A percentile compares a stretch with the other conserved stretches of the same genome.
Conservation (phyloP, 768 basidiomycete species). For the Glaciozyma antarctica region DNA sequence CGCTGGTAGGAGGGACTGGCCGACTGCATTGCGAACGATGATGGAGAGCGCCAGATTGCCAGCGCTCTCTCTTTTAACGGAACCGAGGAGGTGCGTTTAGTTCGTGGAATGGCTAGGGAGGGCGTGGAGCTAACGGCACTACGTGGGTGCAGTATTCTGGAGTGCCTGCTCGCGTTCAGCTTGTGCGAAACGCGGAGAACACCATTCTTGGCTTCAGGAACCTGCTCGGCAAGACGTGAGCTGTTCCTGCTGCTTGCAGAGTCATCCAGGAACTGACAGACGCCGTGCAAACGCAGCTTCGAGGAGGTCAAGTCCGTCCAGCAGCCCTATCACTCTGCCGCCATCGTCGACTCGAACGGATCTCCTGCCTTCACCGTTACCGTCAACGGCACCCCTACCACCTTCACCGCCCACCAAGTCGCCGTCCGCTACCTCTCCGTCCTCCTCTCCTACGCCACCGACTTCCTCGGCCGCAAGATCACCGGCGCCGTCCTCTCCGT, state of each 20-base stretch:
- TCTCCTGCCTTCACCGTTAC: constrained; percentile 50
- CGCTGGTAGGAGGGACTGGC: constrained; percentile 69
- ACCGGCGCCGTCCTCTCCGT: constrained; percentile 74
- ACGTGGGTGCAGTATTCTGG: constrained; percentile 70
- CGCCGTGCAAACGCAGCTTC: constrained; percentile 20
- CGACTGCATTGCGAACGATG: constrained; percentile 95
- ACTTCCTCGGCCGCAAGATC: constrained; percentile 65
- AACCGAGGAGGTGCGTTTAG: constrained; percentile 12
- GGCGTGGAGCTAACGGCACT: background rate
- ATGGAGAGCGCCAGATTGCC: constrained; percentile 95
- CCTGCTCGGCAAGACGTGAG: constrained; percentile 79
- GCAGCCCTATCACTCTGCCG: constrained; percentile 45
- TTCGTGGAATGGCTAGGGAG: background rate
- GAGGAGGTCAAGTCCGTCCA: constrained; percentile 32
- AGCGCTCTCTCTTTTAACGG: constrained; percentile 70
- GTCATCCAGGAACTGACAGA: background rate
- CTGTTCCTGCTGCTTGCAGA: constrained; percentile 9
- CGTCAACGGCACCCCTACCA: constrained; percentile 42
- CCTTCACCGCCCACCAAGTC: constrained; percentile 73
- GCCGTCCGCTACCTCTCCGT: constrained; percentile 75
- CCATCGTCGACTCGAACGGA: constrained; percentile 60
- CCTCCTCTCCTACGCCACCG: constrained; percentile 74
- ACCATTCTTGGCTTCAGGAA: constrained; percentile 93
- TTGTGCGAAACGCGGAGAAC: constrained; percentile 88
- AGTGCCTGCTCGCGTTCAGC: constrained; percentile 83